Percentiles rank a stretch among this genome's conserved stretches.
Conservation (phyloP, 768 basidiomycete genomes). For the Cantharellus anzutake region DNA sequence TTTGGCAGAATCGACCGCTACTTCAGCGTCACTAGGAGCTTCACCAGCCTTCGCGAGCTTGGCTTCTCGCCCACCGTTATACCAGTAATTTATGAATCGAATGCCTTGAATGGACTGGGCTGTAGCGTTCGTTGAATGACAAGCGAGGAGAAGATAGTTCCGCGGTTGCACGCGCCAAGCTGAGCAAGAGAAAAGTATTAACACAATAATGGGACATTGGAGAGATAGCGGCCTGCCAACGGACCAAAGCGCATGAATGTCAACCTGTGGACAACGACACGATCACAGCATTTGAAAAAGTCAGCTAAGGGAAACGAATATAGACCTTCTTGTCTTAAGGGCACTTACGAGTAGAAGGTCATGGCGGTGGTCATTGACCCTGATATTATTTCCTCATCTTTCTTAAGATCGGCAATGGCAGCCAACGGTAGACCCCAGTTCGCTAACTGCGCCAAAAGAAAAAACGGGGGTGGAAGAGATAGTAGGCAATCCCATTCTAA, state of each 20-base stretch:
- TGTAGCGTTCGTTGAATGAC: conserved; percentile 78
- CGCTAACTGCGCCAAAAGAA: conserved; percentile 43
- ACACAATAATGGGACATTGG: not conserved
- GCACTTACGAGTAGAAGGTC: conserved; percentile 74
- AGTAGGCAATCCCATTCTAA: not conserved
- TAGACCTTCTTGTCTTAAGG: not conserved
- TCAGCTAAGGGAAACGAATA: too few relatives aligned
- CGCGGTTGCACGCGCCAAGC: conserved; percentile 93
- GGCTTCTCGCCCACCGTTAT: conserved; percentile 70
- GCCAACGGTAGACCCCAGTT: conserved; percentile 98
- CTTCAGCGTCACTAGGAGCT: not conserved
- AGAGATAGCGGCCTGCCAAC: conserved; percentile 11
- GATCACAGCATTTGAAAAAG: too few relatives aligned
- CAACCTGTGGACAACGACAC: conserved; percentile 18
- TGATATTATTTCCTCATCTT: conserved; percentile 93
- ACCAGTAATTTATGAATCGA: conserved; percentile 82
- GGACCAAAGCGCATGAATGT: conserved; percentile 94
- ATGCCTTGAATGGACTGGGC: conserved; percentile 70
- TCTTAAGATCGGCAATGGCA: conserved; percentile 71
- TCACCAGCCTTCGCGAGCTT: conserved; percentile 20
- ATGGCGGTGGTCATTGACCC: conserved; percentile 92
- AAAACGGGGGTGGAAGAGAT: conserved; percentile 2
- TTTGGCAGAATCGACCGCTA: not conserved
- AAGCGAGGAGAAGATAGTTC: conserved; percentile 89
- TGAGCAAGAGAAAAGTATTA: conserved; percentile 15